Evolutionary conservation across 2,329 filamentous ascomycete species (phyloP).

Genomic region (Lachnum nothofagi): DNA sequence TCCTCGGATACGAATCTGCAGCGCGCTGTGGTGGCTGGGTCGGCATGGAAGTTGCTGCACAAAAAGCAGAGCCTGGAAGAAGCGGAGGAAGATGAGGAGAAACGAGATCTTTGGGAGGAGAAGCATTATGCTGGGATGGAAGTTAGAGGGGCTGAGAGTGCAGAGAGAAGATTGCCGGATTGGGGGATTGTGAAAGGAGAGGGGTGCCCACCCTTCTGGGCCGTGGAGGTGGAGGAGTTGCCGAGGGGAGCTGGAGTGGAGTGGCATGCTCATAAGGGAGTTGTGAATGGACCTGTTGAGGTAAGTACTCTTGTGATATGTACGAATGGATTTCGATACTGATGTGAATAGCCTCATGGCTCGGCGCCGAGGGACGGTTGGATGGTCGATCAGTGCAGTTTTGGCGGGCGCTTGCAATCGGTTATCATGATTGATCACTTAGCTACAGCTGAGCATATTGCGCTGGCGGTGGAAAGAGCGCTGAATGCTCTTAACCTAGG

Average conservation of each 20-base stretch:
- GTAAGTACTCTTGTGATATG: too few relatives aligned
- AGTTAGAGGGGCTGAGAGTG: conserved; percentile 16
- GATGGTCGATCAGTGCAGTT: conserved; percentile 14
- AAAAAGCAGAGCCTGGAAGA: conserved; percentile 37
- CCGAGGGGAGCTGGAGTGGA: conserved; percentile 72
- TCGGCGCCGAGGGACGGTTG: too few relatives aligned
- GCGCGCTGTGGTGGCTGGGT: conserved; percentile 40
- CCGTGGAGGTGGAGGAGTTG: conserved; percentile 69
- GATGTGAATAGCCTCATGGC: not conserved
- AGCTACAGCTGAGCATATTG: not conserved
- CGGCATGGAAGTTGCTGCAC: conserved; percentile 42
- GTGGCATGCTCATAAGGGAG: conserved; percentile 70
- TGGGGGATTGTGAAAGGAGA: conserved; percentile 40
- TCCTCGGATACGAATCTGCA: conserved; percentile 6
- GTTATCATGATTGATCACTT: conserved; percentile 11
- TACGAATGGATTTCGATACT: too few relatives aligned
- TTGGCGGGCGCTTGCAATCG: conserved; percentile 5
- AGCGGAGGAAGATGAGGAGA: conserved; percentile 46
- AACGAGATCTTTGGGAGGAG: conserved; percentile 67
- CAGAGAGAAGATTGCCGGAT: conserved; percentile 42
- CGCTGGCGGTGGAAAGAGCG: conserved; percentile 5
- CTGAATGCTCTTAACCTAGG: conserved; percentile 1
- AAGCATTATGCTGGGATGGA: conserved; percentile 51
- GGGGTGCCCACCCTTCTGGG: conserved; percentile 60
- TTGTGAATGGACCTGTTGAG: conserved; percentile 32